Evolutionary conservation across 176 grass and related monocot genomes (phyloP).

Genomic region (Puya raimondii): DNA sequence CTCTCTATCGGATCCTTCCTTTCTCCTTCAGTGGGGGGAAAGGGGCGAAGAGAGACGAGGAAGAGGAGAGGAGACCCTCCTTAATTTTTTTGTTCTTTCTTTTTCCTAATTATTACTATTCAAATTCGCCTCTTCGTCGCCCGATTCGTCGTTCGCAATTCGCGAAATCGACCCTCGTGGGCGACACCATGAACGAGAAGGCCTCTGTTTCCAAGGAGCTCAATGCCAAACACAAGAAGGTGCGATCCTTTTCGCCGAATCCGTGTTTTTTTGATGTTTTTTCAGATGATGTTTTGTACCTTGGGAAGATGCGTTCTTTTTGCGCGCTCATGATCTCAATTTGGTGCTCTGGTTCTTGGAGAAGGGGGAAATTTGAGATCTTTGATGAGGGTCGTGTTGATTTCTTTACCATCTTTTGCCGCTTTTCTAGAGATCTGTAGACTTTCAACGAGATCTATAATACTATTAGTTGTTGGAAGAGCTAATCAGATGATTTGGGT

Average conservation of each 20-base stretch:
- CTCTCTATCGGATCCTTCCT: constrained; percentile 1
- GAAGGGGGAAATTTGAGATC: constrained; percentile 3
- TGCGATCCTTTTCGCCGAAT: not conserved
- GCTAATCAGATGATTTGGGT: not conserved
- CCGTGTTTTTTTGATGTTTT: not conserved
- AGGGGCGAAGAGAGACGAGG: not conserved
- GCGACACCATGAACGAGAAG: constrained; percentile 74
- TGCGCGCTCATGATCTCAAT: not conserved
- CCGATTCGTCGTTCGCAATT: not conserved
- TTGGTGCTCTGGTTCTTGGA: not conserved
- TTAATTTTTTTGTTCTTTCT: not conserved
- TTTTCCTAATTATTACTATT: not conserved
- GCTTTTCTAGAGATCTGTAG: not conserved
- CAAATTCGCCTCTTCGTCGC: not conserved
- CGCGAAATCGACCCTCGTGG: not conserved
- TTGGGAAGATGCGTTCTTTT: not conserved
- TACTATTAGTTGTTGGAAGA: not conserved
- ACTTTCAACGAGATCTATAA: not conserved
- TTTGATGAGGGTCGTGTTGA: not conserved
- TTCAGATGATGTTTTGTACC: constrained; percentile 9
- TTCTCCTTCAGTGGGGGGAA: constrained; percentile 2
- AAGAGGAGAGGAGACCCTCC: constrained; percentile 27
- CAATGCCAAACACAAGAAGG: constrained; percentile 96
- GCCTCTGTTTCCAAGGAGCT: constrained; percentile 93
- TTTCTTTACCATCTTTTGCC: not conserved